Evolutionary conservation across 1,284 basidiomycete genomes (phyloP).

Genomic region (Cryptococcus floricola): DNA sequence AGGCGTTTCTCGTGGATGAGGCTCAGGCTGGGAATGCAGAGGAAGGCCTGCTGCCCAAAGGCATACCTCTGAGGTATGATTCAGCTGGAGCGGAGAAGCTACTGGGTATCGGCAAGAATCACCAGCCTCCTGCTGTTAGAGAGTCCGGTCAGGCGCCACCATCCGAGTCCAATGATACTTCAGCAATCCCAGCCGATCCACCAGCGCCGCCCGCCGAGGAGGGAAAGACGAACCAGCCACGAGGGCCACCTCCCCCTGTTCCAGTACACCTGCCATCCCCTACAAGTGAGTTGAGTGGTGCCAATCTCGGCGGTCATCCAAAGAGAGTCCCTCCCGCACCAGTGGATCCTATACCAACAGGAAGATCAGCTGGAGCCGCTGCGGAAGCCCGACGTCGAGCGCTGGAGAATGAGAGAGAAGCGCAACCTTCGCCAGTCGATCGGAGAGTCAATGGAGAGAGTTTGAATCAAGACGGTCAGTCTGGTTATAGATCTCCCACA

Average conservation of each 20-base stretch:
- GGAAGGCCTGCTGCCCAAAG: conserved; percentile 7
- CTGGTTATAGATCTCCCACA: conserved; percentile 1
- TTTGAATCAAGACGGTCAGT: not conserved
- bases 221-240: not conserved
- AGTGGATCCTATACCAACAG: too few relatives aligned
- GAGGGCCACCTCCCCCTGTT: not conserved
- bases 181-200: not conserved
- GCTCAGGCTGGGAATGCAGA: not conserved
- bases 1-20: conserved; percentile 12
- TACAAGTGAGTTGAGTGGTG: not conserved
- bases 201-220: not conserved
- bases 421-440: not conserved
- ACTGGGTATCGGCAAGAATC: not conserved
- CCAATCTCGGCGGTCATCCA: not conserved
- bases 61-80: conserved; percentile 7
- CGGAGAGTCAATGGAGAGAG: not conserved
- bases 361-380: not conserved
- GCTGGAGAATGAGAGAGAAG: not conserved
- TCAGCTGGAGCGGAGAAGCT: not conserved
- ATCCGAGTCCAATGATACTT: not conserved
- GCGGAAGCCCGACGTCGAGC: not conserved
- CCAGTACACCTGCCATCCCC: not conserved
- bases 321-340: not conserved
- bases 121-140: not conserved
- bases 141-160: not conserved